Percentiles rank a stretch among this genome's conserved stretches.
Conservation (phyloP, 108 stramenopile species). For the Schizochytrium sp. region DNA sequence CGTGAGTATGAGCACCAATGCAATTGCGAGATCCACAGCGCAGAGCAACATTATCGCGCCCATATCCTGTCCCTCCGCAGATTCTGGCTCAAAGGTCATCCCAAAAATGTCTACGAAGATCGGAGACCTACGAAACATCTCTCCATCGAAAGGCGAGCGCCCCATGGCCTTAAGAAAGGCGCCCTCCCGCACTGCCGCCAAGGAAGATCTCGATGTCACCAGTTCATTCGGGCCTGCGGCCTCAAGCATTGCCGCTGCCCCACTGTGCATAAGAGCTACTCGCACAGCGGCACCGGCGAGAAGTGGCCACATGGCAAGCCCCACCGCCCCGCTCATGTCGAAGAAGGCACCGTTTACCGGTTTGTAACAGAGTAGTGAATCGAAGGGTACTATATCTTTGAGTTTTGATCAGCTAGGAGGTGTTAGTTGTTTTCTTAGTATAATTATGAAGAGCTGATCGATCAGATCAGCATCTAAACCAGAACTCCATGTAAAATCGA, state of each 20-base stretch:
- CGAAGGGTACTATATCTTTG: too few relatives aligned
- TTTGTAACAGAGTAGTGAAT: too few relatives aligned
- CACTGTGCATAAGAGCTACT: not conserved
- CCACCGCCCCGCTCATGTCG: too few relatives aligned
- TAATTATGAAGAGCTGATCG: too few relatives aligned
- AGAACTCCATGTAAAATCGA: too few relatives aligned
- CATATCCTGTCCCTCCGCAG: not conserved
- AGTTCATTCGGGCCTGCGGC: not conserved
- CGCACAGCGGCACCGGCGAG: too few relatives aligned
- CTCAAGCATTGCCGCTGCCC: not conserved
- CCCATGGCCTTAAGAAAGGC: conserved; percentile 52
- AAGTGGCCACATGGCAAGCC: too few relatives aligned
- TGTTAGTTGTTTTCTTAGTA: too few relatives aligned
- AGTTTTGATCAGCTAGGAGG: too few relatives aligned
- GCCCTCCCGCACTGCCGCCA: not conserved
- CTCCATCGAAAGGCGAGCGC: conserved; percentile 9
- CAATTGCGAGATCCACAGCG: conserved; percentile 20
- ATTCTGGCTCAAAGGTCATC: not conserved
- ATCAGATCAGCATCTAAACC: too few relatives aligned
- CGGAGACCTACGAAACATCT: not conserved
- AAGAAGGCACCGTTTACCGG: too few relatives aligned
- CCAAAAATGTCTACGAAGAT: not conserved
- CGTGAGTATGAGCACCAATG: not conserved
- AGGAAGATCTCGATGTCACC: not conserved
- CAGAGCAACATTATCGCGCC: not conserved